Conservation (phyloP, 768 basidiomycete species). For the Rhizopogon vesiculosus region DNA sequence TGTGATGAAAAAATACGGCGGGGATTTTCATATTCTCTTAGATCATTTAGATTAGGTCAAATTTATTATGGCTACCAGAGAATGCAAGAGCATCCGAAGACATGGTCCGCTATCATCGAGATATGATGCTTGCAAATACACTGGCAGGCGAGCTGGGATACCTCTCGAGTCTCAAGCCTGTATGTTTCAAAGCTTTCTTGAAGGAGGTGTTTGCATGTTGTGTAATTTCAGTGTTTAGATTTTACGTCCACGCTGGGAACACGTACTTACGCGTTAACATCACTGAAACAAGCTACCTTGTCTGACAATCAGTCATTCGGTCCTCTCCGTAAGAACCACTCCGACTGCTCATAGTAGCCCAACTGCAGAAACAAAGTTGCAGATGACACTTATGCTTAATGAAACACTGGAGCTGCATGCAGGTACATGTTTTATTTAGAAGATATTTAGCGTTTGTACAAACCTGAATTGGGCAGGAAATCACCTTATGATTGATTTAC, state of each 20-base stretch:
- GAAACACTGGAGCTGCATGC: constrained; percentile 75
- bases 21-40: constrained; percentile 58
- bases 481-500: constrained; percentile 79
- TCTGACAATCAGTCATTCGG: constrained; percentile 44
- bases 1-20: constrained; percentile 48
- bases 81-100: constrained; percentile 30
- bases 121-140: constrained; percentile 41
- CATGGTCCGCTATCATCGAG: constrained; percentile 79
- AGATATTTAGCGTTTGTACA: background rate
- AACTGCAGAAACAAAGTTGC: constrained; percentile 40
- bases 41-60: constrained; percentile 72
- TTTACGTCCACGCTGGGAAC: constrained; percentile 77
- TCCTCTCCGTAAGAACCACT: constrained; percentile 79
- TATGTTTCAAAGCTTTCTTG: constrained; percentile 52
- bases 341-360: constrained; percentile 78
- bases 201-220: constrained; percentile 46
- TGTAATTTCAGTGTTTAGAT: constrained; percentile 64
- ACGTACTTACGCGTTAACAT: constrained; percentile 52
- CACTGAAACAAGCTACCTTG: constrained; percentile 52
- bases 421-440: constrained; percentile 32
- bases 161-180: constrained; percentile 34
- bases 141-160: constrained; percentile 65
- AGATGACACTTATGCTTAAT: constrained; percentile 44
- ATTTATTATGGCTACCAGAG: constrained; percentile 61
- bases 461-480: constrained; percentile 42